Evolutionary conservation across 2,329 filamentous ascomycete species (phyloP), one percentile per base, ranked within the genome.

Genomic region (Fusarium longipes): DNA sequence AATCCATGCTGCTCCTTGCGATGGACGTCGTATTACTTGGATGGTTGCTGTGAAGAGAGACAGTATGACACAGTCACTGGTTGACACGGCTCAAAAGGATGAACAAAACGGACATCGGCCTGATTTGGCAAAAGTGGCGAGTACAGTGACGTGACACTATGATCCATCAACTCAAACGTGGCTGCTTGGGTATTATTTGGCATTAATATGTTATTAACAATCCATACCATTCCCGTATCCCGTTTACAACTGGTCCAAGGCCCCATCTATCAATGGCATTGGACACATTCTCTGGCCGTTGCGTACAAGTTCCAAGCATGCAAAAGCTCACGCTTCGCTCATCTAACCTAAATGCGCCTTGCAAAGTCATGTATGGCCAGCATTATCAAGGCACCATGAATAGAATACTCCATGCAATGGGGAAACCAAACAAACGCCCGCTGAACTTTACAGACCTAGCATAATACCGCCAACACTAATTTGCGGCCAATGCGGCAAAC

Each of bases 141-240:
- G 22, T 4, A 36, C 15, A 27, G 25, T 12, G 6, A 27, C 24
- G 25, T 12, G 6, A 27, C 24, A 22, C n/a, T 15, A 18, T 35
- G 4, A 45, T 29, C 32, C 7, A 17, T 14, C 8, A 8, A 18
- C 29, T 12, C 30, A 14, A 18, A 17, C 82, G 8, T 10, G 8
- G 80, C 10, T 69, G 61, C 17, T 86, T 82, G 70, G 66, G 85
- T 25, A 30, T 85, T 6, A 76, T 39, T 45, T 67, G 40, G 27
- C 43, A 60, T 56, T 63, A 44, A 22, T 56, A 44, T 35, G 55
- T 51, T 32, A 54, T 54, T 61, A 54, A 57, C 22, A 27, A 25
- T 17, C 38, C 48, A n/a, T 47, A 38, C 29, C 44, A 65, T 51
- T 48, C 20, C 30, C 22, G 18, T 51, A 36, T 39, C 30, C 32